phyloP scores from a whole-genome alignment of 2,329 filamentous ascomycete genomes.

The Colletotrichum sidae region DNA sequence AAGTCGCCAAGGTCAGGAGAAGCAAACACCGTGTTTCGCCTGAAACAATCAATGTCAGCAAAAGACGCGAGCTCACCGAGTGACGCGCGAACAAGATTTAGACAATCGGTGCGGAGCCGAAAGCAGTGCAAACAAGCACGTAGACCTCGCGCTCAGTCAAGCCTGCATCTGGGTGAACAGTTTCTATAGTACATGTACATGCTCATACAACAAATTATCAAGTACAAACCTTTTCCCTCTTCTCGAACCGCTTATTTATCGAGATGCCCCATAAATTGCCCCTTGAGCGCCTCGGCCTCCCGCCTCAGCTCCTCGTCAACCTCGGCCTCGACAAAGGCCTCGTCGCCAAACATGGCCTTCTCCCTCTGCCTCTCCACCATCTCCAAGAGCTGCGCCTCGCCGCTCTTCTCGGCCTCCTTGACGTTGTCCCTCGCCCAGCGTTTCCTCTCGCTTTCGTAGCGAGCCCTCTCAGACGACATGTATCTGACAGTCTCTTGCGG shows the following conservation, averaged over 20 bases:
- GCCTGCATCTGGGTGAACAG: too few relatives aligned
- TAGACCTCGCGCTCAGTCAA: too few relatives aligned
- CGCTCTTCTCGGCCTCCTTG: constrained; percentile 44
- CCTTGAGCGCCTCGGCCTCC: not conserved
- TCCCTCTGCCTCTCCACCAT: constrained; percentile 39
- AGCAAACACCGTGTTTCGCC: too few relatives aligned
- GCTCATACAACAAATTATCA: constrained; percentile 19
- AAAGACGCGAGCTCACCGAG: too few relatives aligned
- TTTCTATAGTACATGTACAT: constrained; percentile 12
- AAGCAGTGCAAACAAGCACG: too few relatives aligned
- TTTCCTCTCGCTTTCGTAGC: constrained; percentile 48
- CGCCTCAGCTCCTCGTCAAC: constrained; percentile 9
- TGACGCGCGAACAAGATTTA: too few relatives aligned
- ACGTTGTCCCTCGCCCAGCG: constrained; percentile 49
- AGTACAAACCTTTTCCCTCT: constrained; percentile 4
- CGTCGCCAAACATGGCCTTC: constrained; percentile 13
- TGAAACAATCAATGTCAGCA: too few relatives aligned
- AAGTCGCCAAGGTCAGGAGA: too few relatives aligned
- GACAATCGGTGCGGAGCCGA: too few relatives aligned
- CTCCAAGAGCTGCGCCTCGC: constrained; percentile 49
- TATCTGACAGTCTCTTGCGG: constrained; percentile 55
- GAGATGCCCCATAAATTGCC: not conserved
- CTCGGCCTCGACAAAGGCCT: constrained; percentile 6
- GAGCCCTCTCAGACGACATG: constrained; percentile 48
- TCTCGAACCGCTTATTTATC: not conserved